A percentile compares a stretch with the other conserved stretches of the same genome.
Evolutionary conservation across 495 filamentous ascomycete genomes (phyloP).

Genomic region (Penicillium herquei): DNA sequence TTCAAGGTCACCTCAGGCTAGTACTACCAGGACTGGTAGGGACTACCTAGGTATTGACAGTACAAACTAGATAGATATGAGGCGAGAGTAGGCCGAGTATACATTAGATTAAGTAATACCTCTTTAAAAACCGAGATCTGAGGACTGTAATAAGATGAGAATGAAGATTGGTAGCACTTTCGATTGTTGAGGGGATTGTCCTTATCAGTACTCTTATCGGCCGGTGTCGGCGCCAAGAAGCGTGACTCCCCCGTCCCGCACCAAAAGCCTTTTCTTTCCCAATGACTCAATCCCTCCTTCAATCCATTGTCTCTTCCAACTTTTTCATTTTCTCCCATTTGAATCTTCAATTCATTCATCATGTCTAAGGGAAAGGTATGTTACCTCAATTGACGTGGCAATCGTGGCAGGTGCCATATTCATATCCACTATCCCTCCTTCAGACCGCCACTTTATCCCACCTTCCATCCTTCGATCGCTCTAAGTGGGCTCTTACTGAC

Average conservation of each 20-base stretch:
- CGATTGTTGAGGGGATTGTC: background rate
- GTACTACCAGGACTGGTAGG: no score
- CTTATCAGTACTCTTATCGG: slow-evolving; percentile 24
- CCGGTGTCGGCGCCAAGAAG: slow-evolving; percentile 29
- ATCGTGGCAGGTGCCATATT: background rate
- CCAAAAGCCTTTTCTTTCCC: slow-evolving; percentile 28
- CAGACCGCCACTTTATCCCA: slow-evolving; percentile 24
- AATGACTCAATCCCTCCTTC: slow-evolving; percentile 33
- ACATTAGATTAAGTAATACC: no score
- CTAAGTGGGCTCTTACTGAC: slow-evolving; percentile 8
- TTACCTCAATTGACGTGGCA: slow-evolving; percentile 5
- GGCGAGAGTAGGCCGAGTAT: no score
- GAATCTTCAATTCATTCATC: slow-evolving; percentile 14
- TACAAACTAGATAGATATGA: no score
- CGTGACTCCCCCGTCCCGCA: slow-evolving; percentile 27
- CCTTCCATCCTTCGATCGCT: slow-evolving; percentile 10
- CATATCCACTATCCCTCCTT: background rate
- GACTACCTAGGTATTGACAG: no score
- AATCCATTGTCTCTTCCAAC: slow-evolving; percentile 8
- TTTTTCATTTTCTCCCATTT: slow-evolving; percentile 5
- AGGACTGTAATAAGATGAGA: no score
- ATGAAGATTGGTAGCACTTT: background rate
- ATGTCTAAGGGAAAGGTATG: slow-evolving; percentile 33
- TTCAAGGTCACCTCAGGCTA: no score
- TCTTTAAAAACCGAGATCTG: background rate